These are phyloP conservation scores for Verticillium albo-atrum DNA, from an alignment of 2,329 filamentous ascomycete species.

Conservation along the genomic window DNA sequence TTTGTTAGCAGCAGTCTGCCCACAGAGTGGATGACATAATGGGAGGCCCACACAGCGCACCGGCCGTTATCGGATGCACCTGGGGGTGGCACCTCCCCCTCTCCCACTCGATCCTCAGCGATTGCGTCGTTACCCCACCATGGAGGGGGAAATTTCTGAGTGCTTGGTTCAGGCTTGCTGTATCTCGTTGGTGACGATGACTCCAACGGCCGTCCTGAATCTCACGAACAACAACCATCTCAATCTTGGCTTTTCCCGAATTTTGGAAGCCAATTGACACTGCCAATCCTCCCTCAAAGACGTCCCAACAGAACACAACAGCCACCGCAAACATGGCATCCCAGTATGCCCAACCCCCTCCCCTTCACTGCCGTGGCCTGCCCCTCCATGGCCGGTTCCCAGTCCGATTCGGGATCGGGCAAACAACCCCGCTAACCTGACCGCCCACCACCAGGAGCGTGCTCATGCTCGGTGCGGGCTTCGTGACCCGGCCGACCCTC, in stretches of 20 bases:
- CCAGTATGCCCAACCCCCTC: neutral
- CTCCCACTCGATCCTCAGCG: no score
- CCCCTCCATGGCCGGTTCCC: no score
- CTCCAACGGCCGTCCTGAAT: neutral
- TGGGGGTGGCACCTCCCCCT: neutral
- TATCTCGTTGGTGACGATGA: neutral
- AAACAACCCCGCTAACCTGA: neutral
- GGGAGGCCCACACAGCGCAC: no score
- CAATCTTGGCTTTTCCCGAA: neutral
- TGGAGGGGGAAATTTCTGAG: neutral
- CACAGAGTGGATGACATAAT: neutral
- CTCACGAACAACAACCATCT: neutral
- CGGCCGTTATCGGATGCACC: conserved; percentile 7
- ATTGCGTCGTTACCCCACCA: conserved; percentile 5
- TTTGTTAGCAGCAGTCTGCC: neutral
- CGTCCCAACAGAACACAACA: neutral
- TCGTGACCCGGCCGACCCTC: conserved; percentile 60
- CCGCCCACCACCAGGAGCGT: conserved; percentile 10
- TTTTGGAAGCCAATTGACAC: neutral
- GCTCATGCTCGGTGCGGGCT: conserved; percentile 48
- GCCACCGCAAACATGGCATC: conserved; percentile 5
- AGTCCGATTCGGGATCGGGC: neutral
- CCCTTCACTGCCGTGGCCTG: no score
- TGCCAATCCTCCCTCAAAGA: neutral
- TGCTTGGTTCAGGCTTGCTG: neutral